A percentile compares a stretch with the other conserved stretches of the same genome.
phyloP scores from a whole-genome alignment of 495 filamentous ascomycete species.

The Massariosphaeria phaeospora region DNA sequence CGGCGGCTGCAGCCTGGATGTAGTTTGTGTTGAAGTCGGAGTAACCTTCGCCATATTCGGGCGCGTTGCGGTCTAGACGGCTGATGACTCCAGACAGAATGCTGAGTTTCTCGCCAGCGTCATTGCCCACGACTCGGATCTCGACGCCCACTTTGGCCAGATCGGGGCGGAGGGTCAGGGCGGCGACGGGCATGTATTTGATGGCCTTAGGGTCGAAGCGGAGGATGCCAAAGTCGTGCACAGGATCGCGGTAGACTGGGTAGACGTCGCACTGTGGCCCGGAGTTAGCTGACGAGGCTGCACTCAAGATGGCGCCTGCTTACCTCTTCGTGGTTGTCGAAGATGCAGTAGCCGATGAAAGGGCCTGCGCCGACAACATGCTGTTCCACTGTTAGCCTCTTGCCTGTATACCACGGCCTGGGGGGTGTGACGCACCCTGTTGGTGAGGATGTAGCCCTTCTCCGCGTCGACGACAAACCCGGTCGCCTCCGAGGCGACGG shows the following conservation, averaged over 20 bases:
- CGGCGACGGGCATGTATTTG: constrained; percentile 87
- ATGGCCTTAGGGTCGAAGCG: constrained; percentile 92
- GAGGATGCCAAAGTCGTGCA: constrained; percentile 97
- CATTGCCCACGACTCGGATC: constrained; percentile 96
- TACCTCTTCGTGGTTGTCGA: constrained; percentile 90
- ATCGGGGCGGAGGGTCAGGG: constrained; percentile 79
- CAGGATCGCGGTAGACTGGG: constrained; percentile 96
- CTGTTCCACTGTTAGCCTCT: constrained; percentile 60
- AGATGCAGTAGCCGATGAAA: constrained; percentile 96
- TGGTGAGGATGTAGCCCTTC: constrained; percentile 59
- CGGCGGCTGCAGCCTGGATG: constrained; percentile 94
- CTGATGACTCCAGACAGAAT: constrained; percentile 97
- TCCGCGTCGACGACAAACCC: constrained; percentile 97
- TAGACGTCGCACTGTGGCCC: constrained; percentile 74
- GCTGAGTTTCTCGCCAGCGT: constrained; percentile 97
- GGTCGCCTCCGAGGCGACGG: constrained; percentile 89
- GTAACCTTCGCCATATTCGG: constrained; percentile 97
- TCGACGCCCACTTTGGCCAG: constrained; percentile 73
- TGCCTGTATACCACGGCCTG: neutral
- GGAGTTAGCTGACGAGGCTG: constrained; percentile 4
- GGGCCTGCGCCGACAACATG: constrained; percentile 96
- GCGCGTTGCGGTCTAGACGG: constrained; percentile 89
- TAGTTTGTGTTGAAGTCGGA: constrained; percentile 99
- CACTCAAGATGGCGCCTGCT: neutral
- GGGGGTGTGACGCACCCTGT: constrained; percentile 21